These are phyloP conservation scores for Emmonsiellopsis sp. DNA, from an alignment of 2,329 filamentous ascomycete species.

Conservation along the genomic window DNA sequence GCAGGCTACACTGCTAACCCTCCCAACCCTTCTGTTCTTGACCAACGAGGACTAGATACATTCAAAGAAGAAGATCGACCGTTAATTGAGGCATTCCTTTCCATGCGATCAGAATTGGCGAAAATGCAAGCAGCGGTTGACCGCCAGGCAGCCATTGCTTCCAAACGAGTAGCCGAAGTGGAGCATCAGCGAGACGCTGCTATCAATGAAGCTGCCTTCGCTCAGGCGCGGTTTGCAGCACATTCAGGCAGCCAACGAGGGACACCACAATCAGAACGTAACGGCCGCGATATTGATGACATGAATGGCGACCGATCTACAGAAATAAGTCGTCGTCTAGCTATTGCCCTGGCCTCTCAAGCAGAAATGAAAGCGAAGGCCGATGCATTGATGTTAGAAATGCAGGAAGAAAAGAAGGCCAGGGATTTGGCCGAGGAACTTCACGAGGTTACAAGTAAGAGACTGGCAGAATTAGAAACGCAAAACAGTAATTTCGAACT, in stretches of 20 bases:
- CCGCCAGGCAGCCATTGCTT: slow-evolving; percentile 73
- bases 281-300: slow-evolving; percentile 48
- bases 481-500: slow-evolving; percentile 78
- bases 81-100: slow-evolving; percentile 80
- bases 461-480: slow-evolving; percentile 72
- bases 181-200: slow-evolving; percentile 91
- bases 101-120: slow-evolving; percentile 79
- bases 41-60: slow-evolving; percentile 64
- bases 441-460: slow-evolving; percentile 67
- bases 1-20: slow-evolving; percentile 67
- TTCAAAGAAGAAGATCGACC: slow-evolving; percentile 90
- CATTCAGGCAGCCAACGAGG: slow-evolving; percentile 58
- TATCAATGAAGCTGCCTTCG: slow-evolving; percentile 90
- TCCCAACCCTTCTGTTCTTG: slow-evolving; percentile 46
- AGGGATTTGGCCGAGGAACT: slow-evolving; percentile 84
- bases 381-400: slow-evolving; percentile 58
- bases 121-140: slow-evolving; percentile 88
- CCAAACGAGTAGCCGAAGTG: slow-evolving; percentile 82
- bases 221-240: slow-evolving; percentile 83
- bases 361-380: slow-evolving; percentile 71
- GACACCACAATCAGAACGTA: slow-evolving; percentile 47
- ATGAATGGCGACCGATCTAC: slow-evolving; percentile 52
- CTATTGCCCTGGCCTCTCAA: slow-evolving; percentile 68
- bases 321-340: slow-evolving; percentile 74
- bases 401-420: slow-evolving; percentile 71